A percentile compares a stretch with the other conserved stretches of the same genome.
These are phyloP conservation scores for Verticillium tricorpus DNA, from an alignment of 2,329 filamentous ascomycete species.

Conservation along the genomic window DNA sequence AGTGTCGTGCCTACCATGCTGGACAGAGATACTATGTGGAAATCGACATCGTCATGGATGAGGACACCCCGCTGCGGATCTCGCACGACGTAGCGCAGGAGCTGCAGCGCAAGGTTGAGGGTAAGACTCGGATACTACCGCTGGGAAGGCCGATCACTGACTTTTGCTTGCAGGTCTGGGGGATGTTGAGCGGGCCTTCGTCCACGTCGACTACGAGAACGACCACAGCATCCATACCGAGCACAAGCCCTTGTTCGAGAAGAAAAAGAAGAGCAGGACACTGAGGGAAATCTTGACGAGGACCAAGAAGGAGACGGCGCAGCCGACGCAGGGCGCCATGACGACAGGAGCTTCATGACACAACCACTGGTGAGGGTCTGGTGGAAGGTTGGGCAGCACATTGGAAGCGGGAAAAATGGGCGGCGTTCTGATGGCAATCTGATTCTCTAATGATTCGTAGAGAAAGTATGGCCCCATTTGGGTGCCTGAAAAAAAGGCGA, in stretches of 20 bases:
- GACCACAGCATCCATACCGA: conserved; percentile 34
- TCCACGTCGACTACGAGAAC: conserved; percentile 40
- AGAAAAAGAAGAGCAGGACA: conserved; percentile 20
- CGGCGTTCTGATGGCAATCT: not conserved
- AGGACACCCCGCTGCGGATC: conserved; percentile 46
- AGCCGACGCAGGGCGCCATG: not conserved
- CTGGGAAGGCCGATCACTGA: conserved; percentile 1
- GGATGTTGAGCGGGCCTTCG: conserved; percentile 39
- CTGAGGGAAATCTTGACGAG: conserved; percentile 27
- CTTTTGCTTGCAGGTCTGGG: conserved; percentile 18
- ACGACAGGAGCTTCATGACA: not conserved
- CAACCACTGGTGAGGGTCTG: not conserved
- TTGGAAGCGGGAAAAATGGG: not conserved
- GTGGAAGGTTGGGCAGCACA: not conserved
- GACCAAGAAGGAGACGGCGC: conserved; percentile 10
- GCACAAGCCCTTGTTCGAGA: conserved; percentile 37
- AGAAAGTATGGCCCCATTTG: not conserved
- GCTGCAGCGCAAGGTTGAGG: conserved; percentile 58
- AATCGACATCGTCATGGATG: conserved; percentile 58
- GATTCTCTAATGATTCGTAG: not conserved
- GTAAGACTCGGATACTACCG: conserved; percentile 14
- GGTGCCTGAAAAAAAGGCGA: not conserved
- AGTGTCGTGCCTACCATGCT: conserved; percentile 56
- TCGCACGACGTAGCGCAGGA: conserved; percentile 58
- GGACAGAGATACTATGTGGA: conserved; percentile 60